Evolutionary conservation across 441 rosid genomes (phyloP).

Genomic region (Metrosideros polymorpha): DNA sequence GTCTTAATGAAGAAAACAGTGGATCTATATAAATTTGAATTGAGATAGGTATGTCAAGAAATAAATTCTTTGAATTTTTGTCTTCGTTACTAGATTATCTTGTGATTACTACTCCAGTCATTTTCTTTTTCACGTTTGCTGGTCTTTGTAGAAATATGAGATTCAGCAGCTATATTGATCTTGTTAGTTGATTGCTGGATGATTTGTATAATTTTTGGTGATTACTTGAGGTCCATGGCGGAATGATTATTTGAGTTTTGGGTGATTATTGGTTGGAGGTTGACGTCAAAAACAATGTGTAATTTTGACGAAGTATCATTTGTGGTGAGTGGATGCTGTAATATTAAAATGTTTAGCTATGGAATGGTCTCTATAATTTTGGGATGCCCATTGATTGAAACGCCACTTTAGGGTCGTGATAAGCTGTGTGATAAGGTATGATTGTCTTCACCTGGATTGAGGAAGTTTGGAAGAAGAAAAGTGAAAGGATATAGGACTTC

Average conservation of each 20-base stretch:
- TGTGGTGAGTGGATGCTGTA: background rate
- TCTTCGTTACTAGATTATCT: background rate
- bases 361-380: background rate
- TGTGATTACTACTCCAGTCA: background rate
- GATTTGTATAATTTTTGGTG: background rate
- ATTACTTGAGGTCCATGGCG: no score
- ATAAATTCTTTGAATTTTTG: background rate
- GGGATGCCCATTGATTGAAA: background rate
- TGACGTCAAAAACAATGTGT: background rate
- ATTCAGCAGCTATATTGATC: background rate
- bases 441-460: no score
- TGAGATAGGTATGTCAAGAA: background rate
- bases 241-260: background rate
- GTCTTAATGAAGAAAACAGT: background rate
- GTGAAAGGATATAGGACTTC: background rate
- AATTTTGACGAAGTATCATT: background rate
- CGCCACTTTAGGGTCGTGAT: background rate
- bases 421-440: background rate
- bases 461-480: background rate
- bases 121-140: background rate
- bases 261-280: background rate
- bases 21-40: background rate
- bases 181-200: background rate
- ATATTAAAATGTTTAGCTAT: background rate
- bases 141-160: background rate